These are phyloP conservation scores for Escovopsis weberi DNA, from an alignment of 2,329 filamentous ascomycete genomes.

Conservation along the genomic window DNA sequence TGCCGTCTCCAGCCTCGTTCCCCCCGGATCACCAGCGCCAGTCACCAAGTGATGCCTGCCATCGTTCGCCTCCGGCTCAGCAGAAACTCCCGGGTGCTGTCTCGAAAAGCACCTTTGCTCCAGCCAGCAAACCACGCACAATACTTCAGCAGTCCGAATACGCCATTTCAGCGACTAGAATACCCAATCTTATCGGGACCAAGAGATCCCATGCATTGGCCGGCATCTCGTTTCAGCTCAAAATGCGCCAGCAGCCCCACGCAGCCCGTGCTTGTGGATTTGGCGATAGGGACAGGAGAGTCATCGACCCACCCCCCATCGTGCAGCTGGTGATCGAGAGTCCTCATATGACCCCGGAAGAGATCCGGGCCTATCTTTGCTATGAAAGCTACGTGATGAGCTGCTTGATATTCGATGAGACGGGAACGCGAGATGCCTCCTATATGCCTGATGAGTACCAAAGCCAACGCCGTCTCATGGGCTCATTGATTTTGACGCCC, in stretches of 20 bases:
- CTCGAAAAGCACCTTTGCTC: too few species aligned
- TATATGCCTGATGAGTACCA: slow-evolving; percentile 58
- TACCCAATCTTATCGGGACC: slow-evolving; percentile 15
- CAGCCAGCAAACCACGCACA: not conserved
- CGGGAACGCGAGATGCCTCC: slow-evolving; percentile 52
- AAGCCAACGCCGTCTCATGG: slow-evolving; percentile 64
- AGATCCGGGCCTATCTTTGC: slow-evolving; percentile 35
- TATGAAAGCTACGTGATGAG: slow-evolving; percentile 58
- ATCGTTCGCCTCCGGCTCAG: too few species aligned
- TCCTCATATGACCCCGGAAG: slow-evolving; percentile 36
- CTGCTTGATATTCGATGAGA: slow-evolving; percentile 60
- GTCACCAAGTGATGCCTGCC: too few species aligned
- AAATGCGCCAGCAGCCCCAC: slow-evolving; percentile 61
- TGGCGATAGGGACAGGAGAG: slow-evolving; percentile 65
- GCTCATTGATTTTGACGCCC: slow-evolving; percentile 60
- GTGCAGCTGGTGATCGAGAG: slow-evolving; percentile 57
- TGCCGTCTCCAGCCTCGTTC: not conserved
- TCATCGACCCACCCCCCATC: slow-evolving; percentile 74
- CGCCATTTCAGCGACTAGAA: slow-evolving; percentile 1
- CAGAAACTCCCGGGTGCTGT: too few species aligned
- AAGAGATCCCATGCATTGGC: slow-evolving; percentile 8
- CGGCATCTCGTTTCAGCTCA: slow-evolving; percentile 16
- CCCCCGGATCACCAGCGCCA: not conserved
- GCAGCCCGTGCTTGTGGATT: slow-evolving; percentile 72
- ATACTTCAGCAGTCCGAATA: not conserved